Evolutionary conservation across 768 basidiomycete genomes (phyloP), one percentile per base, ranked within the genome.

Genomic region (Leccinum arenicola): DNA sequence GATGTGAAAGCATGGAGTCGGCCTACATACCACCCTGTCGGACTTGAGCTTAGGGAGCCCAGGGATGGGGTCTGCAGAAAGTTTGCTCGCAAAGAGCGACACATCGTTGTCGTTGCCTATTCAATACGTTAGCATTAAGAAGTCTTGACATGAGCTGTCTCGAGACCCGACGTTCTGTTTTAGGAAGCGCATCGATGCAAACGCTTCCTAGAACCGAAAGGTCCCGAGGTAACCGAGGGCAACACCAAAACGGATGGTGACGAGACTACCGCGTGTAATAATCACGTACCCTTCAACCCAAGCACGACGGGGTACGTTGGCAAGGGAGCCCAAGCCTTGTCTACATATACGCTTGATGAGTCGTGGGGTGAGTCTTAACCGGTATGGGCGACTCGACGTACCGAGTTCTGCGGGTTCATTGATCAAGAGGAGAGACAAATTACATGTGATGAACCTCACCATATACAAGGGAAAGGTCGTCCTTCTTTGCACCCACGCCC

Each of bases 241-340:
- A 29, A 29, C 27, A 29, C 27, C 1, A 29, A 29, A 29, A 29
- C 27, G 27, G 27, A 29, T 29, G 27, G 27, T 29, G 27, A 29
- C 27, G 27, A 29, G 27, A 29, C 27, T 29, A 29, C 27, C 27
- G 27, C 27, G 8, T 29, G 8, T 29, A 29, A 21, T 58, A 3
- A 10, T 21, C 14, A 60, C 68, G 23, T 23, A 81, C 83, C 87
- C 74, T 92, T 93, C 68, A 93, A 79, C 29, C 73, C 75, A 6
- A 95, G 80, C 0, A 91, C 89, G 15, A 92, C 90, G 2, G 93
- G 92, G 72, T 88, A 95, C 0, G 93, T 94, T 9, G 93, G 93
- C 66, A 95, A 78, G 3, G 91, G 83, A 14, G 87, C 77, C 73
- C 89, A 95, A 29, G 81, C 76, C 60, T 82, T 79, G 74, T 88